Percentiles rank a stretch among this genome's conserved stretches.
phyloP scores from a whole-genome alignment of 2,329 filamentous ascomycete species.

The Fusarium sterilihyphosum region DNA sequence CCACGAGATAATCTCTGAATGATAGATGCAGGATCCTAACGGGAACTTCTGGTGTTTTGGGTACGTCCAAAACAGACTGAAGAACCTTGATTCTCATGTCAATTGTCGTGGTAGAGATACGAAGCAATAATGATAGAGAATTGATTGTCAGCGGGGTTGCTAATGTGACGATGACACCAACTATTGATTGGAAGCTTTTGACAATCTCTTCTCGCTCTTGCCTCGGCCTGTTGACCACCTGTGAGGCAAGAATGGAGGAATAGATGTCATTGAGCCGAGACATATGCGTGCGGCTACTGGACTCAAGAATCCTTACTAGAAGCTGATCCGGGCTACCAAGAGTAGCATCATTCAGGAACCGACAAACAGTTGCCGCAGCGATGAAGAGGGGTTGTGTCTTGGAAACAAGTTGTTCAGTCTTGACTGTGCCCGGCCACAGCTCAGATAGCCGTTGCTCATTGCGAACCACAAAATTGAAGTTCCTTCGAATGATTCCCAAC shows the following conservation, averaged over 20 bases:
- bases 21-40: not conserved
- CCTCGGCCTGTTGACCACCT: not conserved
- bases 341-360: not conserved
- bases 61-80: not conserved
- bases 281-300: not conserved
- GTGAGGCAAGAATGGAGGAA: not conserved
- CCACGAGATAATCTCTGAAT: not conserved
- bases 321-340: not conserved
- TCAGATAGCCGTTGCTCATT: rapidly evolving
- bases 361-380: not conserved
- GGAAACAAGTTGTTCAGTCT: not conserved
- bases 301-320: not conserved
- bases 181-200: not conserved
- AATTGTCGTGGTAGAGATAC: not conserved
- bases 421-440: not conserved
- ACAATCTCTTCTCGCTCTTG: not conserved
- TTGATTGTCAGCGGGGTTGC: not conserved
- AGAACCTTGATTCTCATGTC: not conserved
- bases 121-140: not conserved
- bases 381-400: not conserved
- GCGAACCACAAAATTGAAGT: not conserved
- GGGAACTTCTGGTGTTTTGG: not conserved
- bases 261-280: not conserved
- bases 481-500: not conserved
- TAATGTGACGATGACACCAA: not conserved